Evolutionary conservation across 73 alveolate species (phyloP).

Genomic region (Blepharisma japonicum): DNA sequence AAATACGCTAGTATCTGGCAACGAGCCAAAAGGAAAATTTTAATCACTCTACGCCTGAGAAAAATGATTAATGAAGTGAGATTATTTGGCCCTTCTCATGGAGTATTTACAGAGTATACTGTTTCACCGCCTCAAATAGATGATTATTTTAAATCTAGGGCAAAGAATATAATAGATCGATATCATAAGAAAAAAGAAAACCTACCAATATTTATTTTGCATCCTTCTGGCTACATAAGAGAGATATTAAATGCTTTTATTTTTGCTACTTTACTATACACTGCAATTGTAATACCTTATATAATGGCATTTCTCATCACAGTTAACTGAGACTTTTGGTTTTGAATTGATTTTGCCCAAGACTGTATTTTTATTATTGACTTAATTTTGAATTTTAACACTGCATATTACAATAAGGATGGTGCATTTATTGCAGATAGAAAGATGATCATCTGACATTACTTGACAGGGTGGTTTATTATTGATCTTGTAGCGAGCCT

Average conservation of each 20-base stretch:
- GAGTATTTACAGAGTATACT: background rate
- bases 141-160: background rate
- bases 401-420: background rate
- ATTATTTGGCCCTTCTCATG: background rate
- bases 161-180: background rate
- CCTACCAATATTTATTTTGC: background rate
- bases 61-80: background rate
- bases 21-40: background rate
- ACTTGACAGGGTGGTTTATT: background rate
- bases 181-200: background rate
- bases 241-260: background rate
- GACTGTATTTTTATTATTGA: background rate
- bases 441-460: background rate
- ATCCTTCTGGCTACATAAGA: background rate
- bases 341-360: background rate
- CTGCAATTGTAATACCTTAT: conserved; percentile 17
- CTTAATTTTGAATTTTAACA: background rate
- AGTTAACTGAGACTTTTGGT: background rate
- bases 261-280: background rate
- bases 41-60: background rate
- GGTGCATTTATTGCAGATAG: background rate
- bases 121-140: background rate
- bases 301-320: background rate
- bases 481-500: background rate
- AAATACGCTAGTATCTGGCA: conserved; percentile 3